Conservation (phyloP, 2,329 filamentous ascomycete genomes). For the Shiraia sp. region DNA sequence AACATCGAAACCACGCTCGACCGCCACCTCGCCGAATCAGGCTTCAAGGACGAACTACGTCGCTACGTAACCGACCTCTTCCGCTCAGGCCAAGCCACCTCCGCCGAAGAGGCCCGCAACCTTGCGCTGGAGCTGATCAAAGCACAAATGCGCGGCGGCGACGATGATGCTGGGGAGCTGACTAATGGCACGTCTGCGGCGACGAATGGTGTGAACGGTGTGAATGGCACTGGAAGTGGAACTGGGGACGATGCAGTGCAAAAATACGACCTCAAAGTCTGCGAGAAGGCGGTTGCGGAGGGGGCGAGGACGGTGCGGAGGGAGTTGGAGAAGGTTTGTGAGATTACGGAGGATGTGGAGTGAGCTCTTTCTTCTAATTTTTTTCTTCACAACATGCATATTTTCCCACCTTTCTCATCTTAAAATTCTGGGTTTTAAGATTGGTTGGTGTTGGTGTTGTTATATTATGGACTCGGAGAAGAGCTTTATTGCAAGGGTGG, state of each 20-base stretch:
- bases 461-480: no score
- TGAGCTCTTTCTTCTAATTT: slow-evolving; percentile 12
- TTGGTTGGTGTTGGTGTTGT: no score
- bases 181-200: slow-evolving; percentile 26
- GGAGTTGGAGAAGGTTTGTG: slow-evolving; percentile 56
- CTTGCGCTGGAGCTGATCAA: slow-evolving; percentile 51
- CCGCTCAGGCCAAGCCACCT: slow-evolving; percentile 60
- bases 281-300: slow-evolving; percentile 53
- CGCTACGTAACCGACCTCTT: slow-evolving; percentile 60
- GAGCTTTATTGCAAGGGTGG: no score
- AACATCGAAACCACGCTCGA: slow-evolving; percentile 60
- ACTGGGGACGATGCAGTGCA: slow-evolving; percentile 44
- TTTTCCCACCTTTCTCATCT: no score
- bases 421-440: no score
- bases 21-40: slow-evolving; percentile 59
- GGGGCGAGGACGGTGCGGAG: slow-evolving; percentile 57
- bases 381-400: no score
- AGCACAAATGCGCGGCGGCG: slow-evolving; percentile 23
- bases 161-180: slow-evolving; percentile 10
- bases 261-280: slow-evolving; percentile 50
- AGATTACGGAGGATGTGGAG: slow-evolving; percentile 31
- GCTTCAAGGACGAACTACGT: slow-evolving; percentile 62
- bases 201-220: no score
- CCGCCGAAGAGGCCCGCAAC: slow-evolving; percentile 60
- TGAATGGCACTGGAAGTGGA: slow-evolving; percentile 29